Base-by-base conservation (phyloP, 441 rosid genomes). In the Adansonia gregorii region DNA sequence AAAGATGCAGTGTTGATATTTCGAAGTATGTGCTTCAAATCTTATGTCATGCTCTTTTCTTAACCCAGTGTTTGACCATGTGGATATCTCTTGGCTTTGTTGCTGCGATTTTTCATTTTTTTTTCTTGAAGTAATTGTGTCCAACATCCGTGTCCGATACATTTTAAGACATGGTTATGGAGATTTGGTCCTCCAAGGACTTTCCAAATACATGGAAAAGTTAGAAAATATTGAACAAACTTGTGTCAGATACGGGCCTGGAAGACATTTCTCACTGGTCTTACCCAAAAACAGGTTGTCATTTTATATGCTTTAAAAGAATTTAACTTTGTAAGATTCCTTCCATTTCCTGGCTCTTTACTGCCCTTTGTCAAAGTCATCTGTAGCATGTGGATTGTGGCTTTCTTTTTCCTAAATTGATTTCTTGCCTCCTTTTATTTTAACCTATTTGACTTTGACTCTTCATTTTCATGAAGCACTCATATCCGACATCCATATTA, bases 371-470 rank as follows among this genome's bases (percentile, higher is more conserved):
- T 69, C 48, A 48, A 48, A 48, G 73, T 41, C 73, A 69, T 69
- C 56, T 67, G 10, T 67, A 20, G 17, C 35, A 11, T 20, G 55
- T 67, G 15, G 55, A 55, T 20, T 67, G 55, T 67, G 72, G 55
- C 72, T 67, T 67, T 24, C 39, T 20, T 67, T 67, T 67, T 14
- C 72, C 39, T 27, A 48, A 46, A 20, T 68, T 68, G 19, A 52
- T 48, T 68, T 48, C 11, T 69, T 49, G 43, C 41, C 43, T 22
- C 10, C 56, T 14, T 43, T 19, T 69, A 35, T 35, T 35, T 35
- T 35, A 35, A 35, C 41, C 41, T 35, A 35, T 35, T 5, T 35
- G 4, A 35, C 41, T 35, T 35, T 35, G 41, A 35, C 6, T 3
- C 39, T 35, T 35, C 41, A 35, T 35, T 35, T 35, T 35, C 41